Conservation (phyloP, 2,329 filamentous ascomycete species). For the Paramyrothecium sp. region DNA sequence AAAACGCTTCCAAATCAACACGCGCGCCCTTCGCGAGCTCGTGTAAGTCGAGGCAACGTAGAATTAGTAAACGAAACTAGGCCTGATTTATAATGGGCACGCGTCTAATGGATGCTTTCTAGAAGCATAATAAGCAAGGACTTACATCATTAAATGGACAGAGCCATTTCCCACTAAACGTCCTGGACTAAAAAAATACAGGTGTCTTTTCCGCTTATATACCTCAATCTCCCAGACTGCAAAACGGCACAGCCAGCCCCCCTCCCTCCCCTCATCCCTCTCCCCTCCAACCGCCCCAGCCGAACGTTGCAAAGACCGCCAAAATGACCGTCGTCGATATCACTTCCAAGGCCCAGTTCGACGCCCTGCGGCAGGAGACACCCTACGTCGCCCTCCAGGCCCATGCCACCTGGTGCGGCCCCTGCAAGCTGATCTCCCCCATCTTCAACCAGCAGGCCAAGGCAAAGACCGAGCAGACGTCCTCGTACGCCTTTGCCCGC, state of each 20-base stretch:
- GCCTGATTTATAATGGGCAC: background rate
- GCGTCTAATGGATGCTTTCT: background rate
- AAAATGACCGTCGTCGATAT: constrained; percentile 36
- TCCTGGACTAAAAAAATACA: no score
- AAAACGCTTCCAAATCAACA: background rate
- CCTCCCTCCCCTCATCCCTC: constrained; percentile 14
- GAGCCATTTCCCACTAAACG: background rate
- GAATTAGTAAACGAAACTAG: background rate
- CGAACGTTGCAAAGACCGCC: constrained; percentile 4
- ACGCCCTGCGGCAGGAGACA: constrained; percentile 44
- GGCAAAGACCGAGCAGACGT: constrained; percentile 1
- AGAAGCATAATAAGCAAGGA: background rate
- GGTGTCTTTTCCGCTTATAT: no score
- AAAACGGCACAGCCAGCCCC: background rate
- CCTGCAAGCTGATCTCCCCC: constrained; percentile 60
- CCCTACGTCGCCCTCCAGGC: constrained; percentile 57
- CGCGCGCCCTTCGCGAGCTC: background rate
- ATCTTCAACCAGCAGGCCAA: constrained; percentile 47
- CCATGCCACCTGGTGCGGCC: constrained; percentile 59
- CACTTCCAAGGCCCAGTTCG: constrained; percentile 43
- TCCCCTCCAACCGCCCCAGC: constrained; percentile 5
- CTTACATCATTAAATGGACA: background rate
- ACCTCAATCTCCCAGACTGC: no score
- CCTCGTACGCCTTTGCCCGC: constrained; percentile 47
- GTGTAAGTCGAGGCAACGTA: background rate